Percentiles rank a stretch among this genome's conserved stretches.
phyloP scores from a whole-genome alignment of 2,329 filamentous ascomycete genomes.

The Colletotrichum sojae region DNA sequence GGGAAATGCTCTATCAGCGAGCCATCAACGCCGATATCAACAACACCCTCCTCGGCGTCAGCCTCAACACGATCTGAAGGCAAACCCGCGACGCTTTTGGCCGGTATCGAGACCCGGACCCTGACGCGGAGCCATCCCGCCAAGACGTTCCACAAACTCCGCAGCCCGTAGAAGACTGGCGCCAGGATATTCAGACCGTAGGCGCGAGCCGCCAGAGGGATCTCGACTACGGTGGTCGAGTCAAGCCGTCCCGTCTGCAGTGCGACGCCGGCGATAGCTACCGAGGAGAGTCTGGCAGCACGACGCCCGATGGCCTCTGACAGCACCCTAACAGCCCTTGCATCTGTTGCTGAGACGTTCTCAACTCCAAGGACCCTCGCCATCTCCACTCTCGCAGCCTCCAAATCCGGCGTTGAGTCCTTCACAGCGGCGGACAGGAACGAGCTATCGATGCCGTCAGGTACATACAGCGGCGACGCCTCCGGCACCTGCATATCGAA shows the following conservation, averaged over 20 bases:
- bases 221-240: neutral
- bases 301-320: constrained; percentile 51
- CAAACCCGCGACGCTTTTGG: neutral
- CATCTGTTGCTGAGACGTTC: constrained; percentile 66
- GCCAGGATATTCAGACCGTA: constrained; percentile 13
- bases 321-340: constrained; percentile 72
- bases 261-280: constrained; percentile 44
- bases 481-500: constrained; percentile 30
- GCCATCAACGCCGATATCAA: constrained; percentile 80
- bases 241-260: constrained; percentile 42
- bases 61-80: too few species aligned
- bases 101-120: neutral
- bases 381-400: constrained; percentile 58
- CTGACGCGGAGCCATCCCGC: constrained; percentile 17
- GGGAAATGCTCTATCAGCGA: constrained; percentile 81
- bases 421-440: constrained; percentile 75
- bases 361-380: constrained; percentile 57
- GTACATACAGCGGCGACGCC: constrained; percentile 62
- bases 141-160: constrained; percentile 12
- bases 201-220: neutral
- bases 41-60: constrained; percentile 57
- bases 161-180: constrained; percentile 17
- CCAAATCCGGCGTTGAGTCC: constrained; percentile 67
- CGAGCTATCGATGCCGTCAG: constrained; percentile 79
- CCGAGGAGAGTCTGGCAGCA: constrained; percentile 43